A percentile compares a stretch with the other conserved stretches of the same genome.
Evolutionary conservation across 805 yeast species (phyloP).

Genomic region (Grigorovia transvaalensis): DNA sequence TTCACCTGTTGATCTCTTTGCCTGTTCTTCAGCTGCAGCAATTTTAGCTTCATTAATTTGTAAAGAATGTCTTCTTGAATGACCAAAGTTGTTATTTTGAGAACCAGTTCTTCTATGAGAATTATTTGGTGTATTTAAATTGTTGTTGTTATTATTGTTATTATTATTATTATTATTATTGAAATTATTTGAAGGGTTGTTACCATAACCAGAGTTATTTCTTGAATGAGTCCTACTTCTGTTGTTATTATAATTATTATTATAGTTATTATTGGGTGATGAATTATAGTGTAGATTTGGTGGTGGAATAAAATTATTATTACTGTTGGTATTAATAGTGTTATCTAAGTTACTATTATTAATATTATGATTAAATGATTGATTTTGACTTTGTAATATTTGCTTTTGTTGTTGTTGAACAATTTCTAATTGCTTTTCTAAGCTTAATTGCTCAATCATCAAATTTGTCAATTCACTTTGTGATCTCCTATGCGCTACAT

Average conservation of each 20-base stretch:
- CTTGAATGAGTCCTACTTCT: conserved; percentile 30
- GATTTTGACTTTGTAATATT: conserved; percentile 32
- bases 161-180: neutral
- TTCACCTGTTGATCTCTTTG: conserved; percentile 41
- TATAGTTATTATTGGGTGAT: conserved; percentile 6
- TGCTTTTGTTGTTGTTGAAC: conserved; percentile 92
- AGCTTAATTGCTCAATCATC: conserved; percentile 79
- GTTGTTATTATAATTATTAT: conserved; percentile 9
- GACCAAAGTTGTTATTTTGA: conserved; percentile 48
- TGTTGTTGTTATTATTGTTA: conserved; percentile 8
- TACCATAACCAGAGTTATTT: conserved; percentile 27
- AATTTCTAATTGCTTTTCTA: conserved; percentile 85
- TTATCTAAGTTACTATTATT: conserved; percentile 35
- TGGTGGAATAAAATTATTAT: conserved; percentile 7
- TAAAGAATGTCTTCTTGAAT: conserved; percentile 81
- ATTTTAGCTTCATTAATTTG: conserved; percentile 88
- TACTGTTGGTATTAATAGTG: conserved; percentile 5
- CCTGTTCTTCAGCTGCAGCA: conserved; percentile 89
- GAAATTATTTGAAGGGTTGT: conserved; percentile 9
- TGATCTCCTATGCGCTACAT: conserved; percentile 93
- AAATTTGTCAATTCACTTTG: conserved; percentile 90
- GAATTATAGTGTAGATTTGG: conserved; percentile 23
- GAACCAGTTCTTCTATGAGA: conserved; percentile 43
- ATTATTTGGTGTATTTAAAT: conserved; percentile 7
- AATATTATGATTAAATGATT: conserved; percentile 45